Base-by-base conservation (phyloP, 441 rosid species). In the Raphanus hybrid region DNA sequence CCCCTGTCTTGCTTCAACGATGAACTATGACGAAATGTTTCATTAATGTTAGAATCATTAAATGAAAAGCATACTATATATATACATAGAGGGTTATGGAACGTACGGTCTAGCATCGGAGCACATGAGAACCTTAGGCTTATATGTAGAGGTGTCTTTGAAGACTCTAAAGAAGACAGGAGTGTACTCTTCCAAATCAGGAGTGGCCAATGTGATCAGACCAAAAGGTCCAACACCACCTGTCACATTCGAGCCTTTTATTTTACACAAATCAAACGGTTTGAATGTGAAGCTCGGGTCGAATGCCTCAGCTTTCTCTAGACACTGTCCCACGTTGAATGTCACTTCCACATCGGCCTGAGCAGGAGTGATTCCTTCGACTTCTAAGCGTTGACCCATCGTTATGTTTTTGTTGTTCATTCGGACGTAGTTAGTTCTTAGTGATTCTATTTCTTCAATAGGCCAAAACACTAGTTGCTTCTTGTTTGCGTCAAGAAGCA, bases 271-370 rank as follows among this genome's bases (percentile, higher is more conserved):
- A 1, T 89, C 89, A 37, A 81, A 83, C 0, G 96, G 92, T 3
- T 85, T 81, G 0, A 52, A 12, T 1, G 45, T 73, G 92, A 90
- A 90, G 27, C 78, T 87, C 0, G 88, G 86, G 37, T 95, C 88
- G 27, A 90, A 93, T 0, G 45, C 65, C 60, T 93, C 96, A 4
- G 94, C 96, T 67, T 79, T 86, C 6, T 87, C 89, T 68, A 93
- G 67, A 84, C 83, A 78, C 15, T 52, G 57, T 15, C 78, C 54
- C 3, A 95, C 76, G 1, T 85, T 70, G 80, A 95, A 95, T 2
- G 83, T 87, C 0, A 92, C 92, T n/a, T 91, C 97, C 10, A 95
- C 95, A 72, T 95, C 99, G 18, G 90, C 93, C 89, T 94, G 96
- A 2, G 90, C 88, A 4, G 96, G 89, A 12, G 90, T 90, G 41